phyloP scores from a whole-genome alignment of 345 rosid genomes.

The Citrus mangshanensis region DNA sequence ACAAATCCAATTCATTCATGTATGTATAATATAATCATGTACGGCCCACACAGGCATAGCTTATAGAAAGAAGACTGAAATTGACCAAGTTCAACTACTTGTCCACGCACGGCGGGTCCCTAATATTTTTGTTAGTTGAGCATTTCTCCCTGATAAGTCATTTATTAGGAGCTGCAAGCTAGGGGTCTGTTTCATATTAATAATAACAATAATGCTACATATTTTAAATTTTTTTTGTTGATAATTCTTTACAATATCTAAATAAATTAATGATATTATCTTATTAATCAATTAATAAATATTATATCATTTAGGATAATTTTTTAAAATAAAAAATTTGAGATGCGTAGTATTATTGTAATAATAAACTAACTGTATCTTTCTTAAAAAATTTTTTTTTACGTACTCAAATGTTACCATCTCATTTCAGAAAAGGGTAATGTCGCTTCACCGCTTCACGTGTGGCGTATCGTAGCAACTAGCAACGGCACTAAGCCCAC shows the following conservation, averaged over 20 bases:
- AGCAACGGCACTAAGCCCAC: too few relatives aligned
- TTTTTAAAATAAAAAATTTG: too few relatives aligned
- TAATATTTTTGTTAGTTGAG: neutral
- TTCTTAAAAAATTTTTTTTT: fast-evolving
- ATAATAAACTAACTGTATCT: neutral
- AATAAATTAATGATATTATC: too few relatives aligned
- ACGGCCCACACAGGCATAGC: neutral
- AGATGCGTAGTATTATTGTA: too few relatives aligned
- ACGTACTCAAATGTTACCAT: neutral
- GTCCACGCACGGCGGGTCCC: neutral
- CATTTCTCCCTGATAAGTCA: neutral
- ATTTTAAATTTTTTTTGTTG: too few relatives aligned
- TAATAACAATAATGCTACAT: too few relatives aligned
- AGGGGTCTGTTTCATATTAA: neutral
- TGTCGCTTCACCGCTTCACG: neutral
- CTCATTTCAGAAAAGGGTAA: neutral
- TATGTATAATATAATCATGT: too few relatives aligned
- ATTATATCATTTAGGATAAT: too few relatives aligned
- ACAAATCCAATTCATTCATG: too few relatives aligned
- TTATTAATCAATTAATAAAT: too few relatives aligned
- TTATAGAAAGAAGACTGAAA: neutral
- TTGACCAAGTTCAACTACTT: neutral
- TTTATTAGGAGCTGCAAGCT: too few relatives aligned
- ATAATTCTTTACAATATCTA: too few relatives aligned
- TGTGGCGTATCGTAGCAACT: neutral